These are phyloP conservation scores for Beta vulgaris DNA, from an alignment of 148 eudicot species.

Conservation along the genomic window DNA sequence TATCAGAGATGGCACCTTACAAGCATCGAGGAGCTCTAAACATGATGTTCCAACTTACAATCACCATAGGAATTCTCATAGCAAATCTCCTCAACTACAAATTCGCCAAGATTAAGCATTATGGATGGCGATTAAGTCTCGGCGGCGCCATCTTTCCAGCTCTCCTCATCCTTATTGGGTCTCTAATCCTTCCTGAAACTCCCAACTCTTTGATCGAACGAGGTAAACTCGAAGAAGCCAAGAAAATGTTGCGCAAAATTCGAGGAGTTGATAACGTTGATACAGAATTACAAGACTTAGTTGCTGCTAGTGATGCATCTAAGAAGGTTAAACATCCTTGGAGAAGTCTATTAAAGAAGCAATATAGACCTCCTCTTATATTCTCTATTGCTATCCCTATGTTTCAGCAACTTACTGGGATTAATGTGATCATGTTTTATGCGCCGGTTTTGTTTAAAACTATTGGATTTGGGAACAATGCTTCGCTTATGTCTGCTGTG, in stretches of 20 bases:
- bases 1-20: conserved; percentile 82
- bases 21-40: conserved; percentile 66
- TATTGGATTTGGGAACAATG: conserved; percentile 53
- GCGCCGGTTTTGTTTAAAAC: conserved; percentile 72
- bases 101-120: conserved; percentile 51
- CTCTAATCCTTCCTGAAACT: conserved; percentile 66
- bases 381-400: conserved; percentile 71
- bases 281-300: conserved; percentile 54
- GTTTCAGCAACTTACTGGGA: conserved; percentile 76
- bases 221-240: conserved; percentile 45
- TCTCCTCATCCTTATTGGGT: conserved; percentile 49
- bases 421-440: conserved; percentile 75
- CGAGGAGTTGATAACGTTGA: conserved; percentile 55
- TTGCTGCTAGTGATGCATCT: conserved; percentile 60
- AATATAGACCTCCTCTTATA: conserved; percentile 60
- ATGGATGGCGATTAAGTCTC: conserved; percentile 70
- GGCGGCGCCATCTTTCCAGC: conserved; percentile 76
- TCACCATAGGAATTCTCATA: conserved; percentile 63
- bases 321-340: conserved; percentile 56
- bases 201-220: conserved; percentile 73
- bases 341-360: conserved; percentile 49
- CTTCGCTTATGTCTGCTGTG: conserved; percentile 67
- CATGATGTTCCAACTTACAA: conserved; percentile 64
- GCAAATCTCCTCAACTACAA: conserved; percentile 68
- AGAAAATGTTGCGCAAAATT: conserved; percentile 35